phyloP scores from a whole-genome alignment of 169 alveolate genomes.

The Theileria equi region DNA sequence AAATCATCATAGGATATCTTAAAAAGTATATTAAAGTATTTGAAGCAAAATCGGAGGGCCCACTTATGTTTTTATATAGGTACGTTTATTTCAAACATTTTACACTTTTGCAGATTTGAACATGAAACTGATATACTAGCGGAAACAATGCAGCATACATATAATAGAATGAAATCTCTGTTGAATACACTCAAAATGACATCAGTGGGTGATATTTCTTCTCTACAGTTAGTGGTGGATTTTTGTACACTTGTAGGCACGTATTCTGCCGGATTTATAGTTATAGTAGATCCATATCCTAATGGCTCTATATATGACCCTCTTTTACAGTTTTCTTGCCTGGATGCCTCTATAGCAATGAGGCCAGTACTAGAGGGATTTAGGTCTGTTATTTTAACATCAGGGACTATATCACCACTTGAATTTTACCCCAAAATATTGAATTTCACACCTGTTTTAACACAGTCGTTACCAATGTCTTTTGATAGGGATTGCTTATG shows the following conservation, averaged over 20 bases:
- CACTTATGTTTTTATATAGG: constrained; percentile 86
- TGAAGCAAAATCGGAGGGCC: constrained; percentile 89
- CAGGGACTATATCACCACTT: constrained; percentile 97
- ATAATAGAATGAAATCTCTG: constrained; percentile 73
- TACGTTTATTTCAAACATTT: constrained; percentile 48
- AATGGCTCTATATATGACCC: constrained; percentile 93
- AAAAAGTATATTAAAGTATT: constrained; percentile 83
- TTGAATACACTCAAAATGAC: constrained; percentile 80
- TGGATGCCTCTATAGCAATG: constrained; percentile 96
- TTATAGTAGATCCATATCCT: constrained; percentile 95
- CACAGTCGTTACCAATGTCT: constrained; percentile 90
- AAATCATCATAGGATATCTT: constrained; percentile 85
- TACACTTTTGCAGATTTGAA: constrained; percentile 16
- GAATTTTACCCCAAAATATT: constrained; percentile 92
- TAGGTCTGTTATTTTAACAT: constrained; percentile 91
- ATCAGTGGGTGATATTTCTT: constrained; percentile 75
- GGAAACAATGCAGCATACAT: constrained; percentile 43
- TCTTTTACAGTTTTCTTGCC: constrained; percentile 89
- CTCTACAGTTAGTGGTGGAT: constrained; percentile 84
- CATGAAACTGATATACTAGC: constrained; percentile 30
- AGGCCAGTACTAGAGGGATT: constrained; percentile 87
- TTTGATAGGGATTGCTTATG: constrained; percentile 92
- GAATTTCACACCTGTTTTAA: constrained; percentile 89
- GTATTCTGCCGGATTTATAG: constrained; percentile 91
- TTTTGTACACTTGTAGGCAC: constrained; percentile 92